A percentile compares a stretch with the other conserved stretches of the same genome.
Conservation (phyloP, 495 filamentous ascomycete species). For the Friedmanniomyces endolithicus region DNA sequence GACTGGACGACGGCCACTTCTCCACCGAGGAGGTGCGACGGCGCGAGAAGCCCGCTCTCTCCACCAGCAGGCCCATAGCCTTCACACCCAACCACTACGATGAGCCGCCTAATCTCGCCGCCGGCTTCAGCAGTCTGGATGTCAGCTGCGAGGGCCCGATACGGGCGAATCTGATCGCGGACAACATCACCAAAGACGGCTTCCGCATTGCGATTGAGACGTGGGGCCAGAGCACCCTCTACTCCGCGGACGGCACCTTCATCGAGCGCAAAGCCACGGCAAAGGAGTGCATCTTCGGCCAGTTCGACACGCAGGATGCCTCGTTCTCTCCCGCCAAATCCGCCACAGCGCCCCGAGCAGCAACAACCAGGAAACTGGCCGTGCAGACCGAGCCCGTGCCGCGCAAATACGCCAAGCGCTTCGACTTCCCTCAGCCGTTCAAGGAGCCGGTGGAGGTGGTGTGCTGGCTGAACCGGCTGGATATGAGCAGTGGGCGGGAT, state of each 20-base stretch:
- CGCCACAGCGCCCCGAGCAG: background rate
- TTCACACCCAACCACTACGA: conserved; percentile 14
- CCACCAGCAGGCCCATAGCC: conserved; percentile 10
- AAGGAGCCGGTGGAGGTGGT: conserved; percentile 5
- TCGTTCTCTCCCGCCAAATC: background rate
- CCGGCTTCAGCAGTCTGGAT: conserved; percentile 13
- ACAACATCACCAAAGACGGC: conserved; percentile 6
- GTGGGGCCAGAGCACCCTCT: conserved; percentile 9
- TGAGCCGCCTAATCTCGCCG: conserved; percentile 14
- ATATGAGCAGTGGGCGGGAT: conserved; percentile 3
- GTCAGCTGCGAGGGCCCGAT: conserved; percentile 6
- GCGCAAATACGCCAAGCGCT: background rate
- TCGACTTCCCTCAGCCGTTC: conserved; percentile 13
- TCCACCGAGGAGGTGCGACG: conserved; percentile 9
- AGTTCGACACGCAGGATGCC: conserved; percentile 3
- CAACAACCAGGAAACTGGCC: background rate
- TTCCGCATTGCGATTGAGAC: conserved; percentile 14
- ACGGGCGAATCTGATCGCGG: conserved; percentile 13
- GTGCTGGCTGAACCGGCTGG: conserved; percentile 19
- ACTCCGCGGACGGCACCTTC: conserved; percentile 9
- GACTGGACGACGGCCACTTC: conserved; percentile 14
- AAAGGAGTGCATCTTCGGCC: conserved; percentile 14
- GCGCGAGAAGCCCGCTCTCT: background rate
- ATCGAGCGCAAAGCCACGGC: conserved; percentile 13
- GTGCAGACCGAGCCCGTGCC: background rate